Base-by-base conservation (phyloP, 2,329 filamentous ascomycete species). In the Cladobotryum protrusum region DNA sequence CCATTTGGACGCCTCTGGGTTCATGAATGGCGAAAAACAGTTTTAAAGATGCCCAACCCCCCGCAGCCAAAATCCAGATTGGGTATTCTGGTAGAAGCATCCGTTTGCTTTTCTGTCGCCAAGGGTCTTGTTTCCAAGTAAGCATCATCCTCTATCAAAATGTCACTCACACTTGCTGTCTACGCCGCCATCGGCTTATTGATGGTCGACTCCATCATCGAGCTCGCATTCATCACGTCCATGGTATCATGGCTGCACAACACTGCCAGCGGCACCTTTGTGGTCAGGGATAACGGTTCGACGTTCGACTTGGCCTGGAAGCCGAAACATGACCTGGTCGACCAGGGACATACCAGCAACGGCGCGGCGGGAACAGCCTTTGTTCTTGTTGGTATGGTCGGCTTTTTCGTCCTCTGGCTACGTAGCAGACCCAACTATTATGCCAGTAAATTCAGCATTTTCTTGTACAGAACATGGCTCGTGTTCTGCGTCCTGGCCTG, bases 281-380 rank as follows among this genome's bases (percentile, higher is more conserved):
- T 47, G 1, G 55, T 63, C 15, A 13, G 35, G 14, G 56, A 44
- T 7, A 42, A 53, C 19, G 53, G 48, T 5, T 50, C 56, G 6
- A 49, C 33, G 11, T 42, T 52, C 15, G 4, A 53, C 1, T 37
- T 63, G 4, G 54, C 51, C 11, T 59, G 60, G 12, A 52, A 57
- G 5, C 61, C 61, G 3, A 55, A 52, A 14, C 59, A 62, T 18
- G 19, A 63, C 6, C 50, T 63, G n/a, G 17, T 49, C 17, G 59
- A 63, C 2, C 61, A 63, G 6, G 61, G 61, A 1, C 61, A 63
- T 35, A 61, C 60, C 14, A 60, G 56, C 53, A 63, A 63, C 45
- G 61, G 60, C 2, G 61, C 61, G 4, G 57, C 61, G 0, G 61
- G 61, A 24, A 63, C 61, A 13, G 61, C 58, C 14, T 60, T 63